Conservation (phyloP, 202 grass and related monocot species). For the Schoenoplectus tabernaemontani region DNA sequence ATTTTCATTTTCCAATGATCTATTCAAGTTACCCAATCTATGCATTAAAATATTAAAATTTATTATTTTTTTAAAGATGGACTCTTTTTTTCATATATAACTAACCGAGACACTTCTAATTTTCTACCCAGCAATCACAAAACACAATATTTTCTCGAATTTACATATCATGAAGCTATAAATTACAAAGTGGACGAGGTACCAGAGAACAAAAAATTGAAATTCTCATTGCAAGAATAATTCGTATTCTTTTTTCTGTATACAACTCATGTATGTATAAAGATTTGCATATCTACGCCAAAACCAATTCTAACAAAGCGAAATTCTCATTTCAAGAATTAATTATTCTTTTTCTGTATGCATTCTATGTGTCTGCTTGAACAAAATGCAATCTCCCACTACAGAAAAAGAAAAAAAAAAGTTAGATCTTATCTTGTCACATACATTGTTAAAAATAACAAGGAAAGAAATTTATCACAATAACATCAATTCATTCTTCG, state of each 20-base stretch:
- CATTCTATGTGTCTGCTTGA: constrained; percentile 15
- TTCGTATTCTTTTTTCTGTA: neutral
- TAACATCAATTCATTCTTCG: neutral
- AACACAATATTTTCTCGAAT: constrained; percentile 14
- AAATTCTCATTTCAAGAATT: neutral
- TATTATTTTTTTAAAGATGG: no score
- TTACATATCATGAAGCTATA: neutral
- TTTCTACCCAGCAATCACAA: neutral
- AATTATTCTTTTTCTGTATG: neutral
- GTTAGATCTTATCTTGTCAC: neutral
- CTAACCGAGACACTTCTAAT: no score
- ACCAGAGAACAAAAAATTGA: neutral
- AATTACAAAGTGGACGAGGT: neutral
- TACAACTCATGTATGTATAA: neutral
- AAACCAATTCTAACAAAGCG: constrained; percentile 1
- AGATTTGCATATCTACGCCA: neutral
- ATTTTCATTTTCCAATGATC: no score
- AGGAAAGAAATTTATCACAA: neutral
- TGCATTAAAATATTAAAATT: no score
- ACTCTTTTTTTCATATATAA: no score
- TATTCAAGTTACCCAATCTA: no score
- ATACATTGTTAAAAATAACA: neutral
- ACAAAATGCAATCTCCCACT: neutral
- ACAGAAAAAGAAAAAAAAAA: neutral
- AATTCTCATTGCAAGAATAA: no score